A percentile compares a stretch with the other conserved stretches of the same genome.
Evolutionary conservation across 2,329 filamentous ascomycete genomes (phyloP).

Genomic region (Incumbomyces delicatus): DNA sequence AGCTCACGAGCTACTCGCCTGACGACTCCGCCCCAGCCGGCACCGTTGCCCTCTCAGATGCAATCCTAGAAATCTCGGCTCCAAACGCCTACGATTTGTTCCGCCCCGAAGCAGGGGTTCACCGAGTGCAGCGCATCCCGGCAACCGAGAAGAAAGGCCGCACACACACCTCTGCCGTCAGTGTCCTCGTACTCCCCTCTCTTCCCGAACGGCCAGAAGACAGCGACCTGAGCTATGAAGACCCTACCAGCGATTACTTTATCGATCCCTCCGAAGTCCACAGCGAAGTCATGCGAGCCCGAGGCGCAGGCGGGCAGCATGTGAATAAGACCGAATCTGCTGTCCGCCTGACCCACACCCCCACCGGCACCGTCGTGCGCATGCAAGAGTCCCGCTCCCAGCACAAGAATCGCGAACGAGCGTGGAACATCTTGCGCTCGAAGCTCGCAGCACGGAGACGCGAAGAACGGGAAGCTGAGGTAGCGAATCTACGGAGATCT

Average conservation of each 20-base stretch:
- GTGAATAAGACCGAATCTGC: slow-evolving; percentile 98
- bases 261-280: slow-evolving; percentile 74
- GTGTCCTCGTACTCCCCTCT: slow-evolving; percentile 82
- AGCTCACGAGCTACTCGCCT: slow-evolving; percentile 70
- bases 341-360: slow-evolving; percentile 80
- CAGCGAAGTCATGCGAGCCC: slow-evolving; percentile 79
- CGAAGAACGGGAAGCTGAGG: slow-evolving; percentile 74
- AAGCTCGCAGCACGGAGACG: slow-evolving; percentile 69
- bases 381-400: slow-evolving; percentile 93
- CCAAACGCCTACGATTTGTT: slow-evolving; percentile 71
- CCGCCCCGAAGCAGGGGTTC: slow-evolving; percentile 83
- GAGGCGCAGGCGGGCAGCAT: slow-evolving; percentile 90
- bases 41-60: slow-evolving; percentile 65
- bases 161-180: slow-evolving; percentile 86
- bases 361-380: slow-evolving; percentile 74
- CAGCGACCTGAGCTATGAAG: slow-evolving; percentile 55
- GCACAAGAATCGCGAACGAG: slow-evolving; percentile 74
- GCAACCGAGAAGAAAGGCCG: slow-evolving; percentile 83
- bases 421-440: slow-evolving; percentile 76
- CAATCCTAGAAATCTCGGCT: slow-evolving; percentile 71
- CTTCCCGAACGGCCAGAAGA: slow-evolving; percentile 48
- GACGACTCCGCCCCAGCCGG: slow-evolving; percentile 52
- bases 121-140: slow-evolving; percentile 87
- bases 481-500: slow-evolving; percentile 62
- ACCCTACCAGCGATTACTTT: slow-evolving; percentile 87